Base-by-base conservation (phyloP, 164 flowering plant genomes). In the Taxillus chinensis region DNA sequence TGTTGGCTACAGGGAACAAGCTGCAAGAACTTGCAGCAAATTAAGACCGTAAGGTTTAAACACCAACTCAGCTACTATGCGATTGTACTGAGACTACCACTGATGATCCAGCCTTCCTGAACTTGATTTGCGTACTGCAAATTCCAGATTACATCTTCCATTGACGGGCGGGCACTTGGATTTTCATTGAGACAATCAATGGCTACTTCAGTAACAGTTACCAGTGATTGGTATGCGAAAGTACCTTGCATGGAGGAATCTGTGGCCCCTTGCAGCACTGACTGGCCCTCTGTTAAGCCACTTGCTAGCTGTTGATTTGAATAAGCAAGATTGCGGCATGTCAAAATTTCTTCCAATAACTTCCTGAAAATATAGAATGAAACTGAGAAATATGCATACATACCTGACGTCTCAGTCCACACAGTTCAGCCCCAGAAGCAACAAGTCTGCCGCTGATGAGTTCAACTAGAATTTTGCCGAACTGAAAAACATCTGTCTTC, bases 111-210 rank as follows among this genome's bases (percentile, higher is more conserved):
- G 59, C 87, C 90, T 59, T 89, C 90, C 74, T 92, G 98, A 57
- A 87, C 85, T 67, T 92, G 98, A 59, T 76, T 72, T 3, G 96
- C 76, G 67, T 89, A 92, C 76, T 92, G 95, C 86, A 90, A 70
- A 62, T 92, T 80, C 98, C 98, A 92, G 8, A 92, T 74, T 62
- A 89, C 87, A 66, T 92, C 96, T 64, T 90, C 96, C 52, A 92
- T 76, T 3, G 98, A 81, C 38, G 98, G 98, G 2, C 96, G 88
- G 66, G 70, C 69, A 15, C 66, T 68, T 5, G 82, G 27, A 15
- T 83, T 85, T 64, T 75, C 75, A 16, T 62, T 45, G 13, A 92
- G 77, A 57, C 98, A 92, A 39, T 78, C 85, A 15, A 85, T 42
- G 39, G 87, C 72, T 39, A 92, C 76, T 64, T 85, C 85, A 11